phyloP scores from a whole-genome alignment of 164 flowering plant species.

The Nelumbo lutea region DNA sequence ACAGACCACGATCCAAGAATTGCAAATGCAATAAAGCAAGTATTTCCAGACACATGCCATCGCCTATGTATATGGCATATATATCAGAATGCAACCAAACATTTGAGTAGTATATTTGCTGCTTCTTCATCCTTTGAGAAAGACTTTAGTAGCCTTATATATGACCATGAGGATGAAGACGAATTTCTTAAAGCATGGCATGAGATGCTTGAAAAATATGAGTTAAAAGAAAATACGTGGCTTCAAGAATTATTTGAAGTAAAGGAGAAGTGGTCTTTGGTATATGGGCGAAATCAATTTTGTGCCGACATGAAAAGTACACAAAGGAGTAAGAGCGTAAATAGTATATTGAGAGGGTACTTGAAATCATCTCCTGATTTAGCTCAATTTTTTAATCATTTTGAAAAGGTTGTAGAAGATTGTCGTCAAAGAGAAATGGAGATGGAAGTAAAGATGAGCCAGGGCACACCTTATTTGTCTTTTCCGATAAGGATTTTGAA shows the following conservation, averaged over 20 bases:
- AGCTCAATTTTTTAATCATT: neutral
- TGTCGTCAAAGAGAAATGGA: neutral
- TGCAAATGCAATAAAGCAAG: neutral
- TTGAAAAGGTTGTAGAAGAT: neutral
- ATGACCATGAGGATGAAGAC: constrained; percentile 4
- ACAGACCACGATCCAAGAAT: neutral
- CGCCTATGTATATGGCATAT: constrained; percentile 1
- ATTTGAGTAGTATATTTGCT: neutral
- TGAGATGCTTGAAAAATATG: neutral
- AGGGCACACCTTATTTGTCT: neutral
- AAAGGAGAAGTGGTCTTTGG: constrained; percentile 6
- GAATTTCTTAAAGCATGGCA: neutral
- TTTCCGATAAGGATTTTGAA: neutral
- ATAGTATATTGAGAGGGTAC: neutral
- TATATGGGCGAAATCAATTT: neutral
- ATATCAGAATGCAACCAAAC: neutral
- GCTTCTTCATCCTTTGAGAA: neutral
- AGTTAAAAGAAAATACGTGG: neutral
- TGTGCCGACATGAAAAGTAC: neutral
- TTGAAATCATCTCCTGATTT: neutral
- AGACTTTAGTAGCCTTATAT: constrained; percentile 2
- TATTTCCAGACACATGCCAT: neutral
- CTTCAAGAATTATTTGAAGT: neutral
- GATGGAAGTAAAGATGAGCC: neutral
- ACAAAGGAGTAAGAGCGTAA: neutral